Evolutionary conservation across 495 filamentous ascomycete species (phyloP), one percentile per base, ranked within the genome.

Genomic region (Penicillium cinerascens): DNA sequence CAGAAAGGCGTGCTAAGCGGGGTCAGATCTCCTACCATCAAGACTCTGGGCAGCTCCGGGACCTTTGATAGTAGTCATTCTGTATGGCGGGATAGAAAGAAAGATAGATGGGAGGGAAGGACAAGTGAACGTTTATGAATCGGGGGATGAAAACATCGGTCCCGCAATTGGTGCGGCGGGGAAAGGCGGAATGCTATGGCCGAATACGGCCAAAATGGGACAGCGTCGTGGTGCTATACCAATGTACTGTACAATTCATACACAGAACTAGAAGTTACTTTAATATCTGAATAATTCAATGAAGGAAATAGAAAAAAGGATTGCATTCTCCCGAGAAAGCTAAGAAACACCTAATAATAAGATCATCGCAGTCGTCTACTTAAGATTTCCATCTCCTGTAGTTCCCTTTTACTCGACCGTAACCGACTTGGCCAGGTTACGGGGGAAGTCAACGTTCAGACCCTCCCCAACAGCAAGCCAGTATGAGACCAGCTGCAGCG

Each of bases 351-450:
- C 55, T 60, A 65, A 64, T 59, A 33, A 57, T 63, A 65, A 56
- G 47, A 65, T 65, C 63, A 63, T 65, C 26, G 55, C 48, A 57
- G 52, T 65, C 60, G 54, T 65, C 56, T 65, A 63, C 54, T 46
- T 37, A 54, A 54, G 53, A 29, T 52, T 47, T 26, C 38, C 25
- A 39, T 44, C 11, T n/a, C n/a, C n/a, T 26, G 17, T 33, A 54
- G 15, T 16, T 43, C 17, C 25, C 18, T 11, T 76, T 77, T 89
- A 98, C 81, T 98, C 93, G 48, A 98, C 93, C 39, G 93, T 98
- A 47, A 98, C 93, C 51, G 92, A 96, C 84, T 98, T 98, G 65
- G 93, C 93, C 67, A 98, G 75, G 75, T 98, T 98, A 58, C 93
- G 84, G 33, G 93, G 95, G 81, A 97, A 96, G 67, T 97, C 92